A percentile compares a stretch with the other conserved stretches of the same genome.
These are phyloP conservation scores for Penicillium canescens DNA, from an alignment of 495 filamentous ascomycete species.

Conservation along the genomic window DNA sequence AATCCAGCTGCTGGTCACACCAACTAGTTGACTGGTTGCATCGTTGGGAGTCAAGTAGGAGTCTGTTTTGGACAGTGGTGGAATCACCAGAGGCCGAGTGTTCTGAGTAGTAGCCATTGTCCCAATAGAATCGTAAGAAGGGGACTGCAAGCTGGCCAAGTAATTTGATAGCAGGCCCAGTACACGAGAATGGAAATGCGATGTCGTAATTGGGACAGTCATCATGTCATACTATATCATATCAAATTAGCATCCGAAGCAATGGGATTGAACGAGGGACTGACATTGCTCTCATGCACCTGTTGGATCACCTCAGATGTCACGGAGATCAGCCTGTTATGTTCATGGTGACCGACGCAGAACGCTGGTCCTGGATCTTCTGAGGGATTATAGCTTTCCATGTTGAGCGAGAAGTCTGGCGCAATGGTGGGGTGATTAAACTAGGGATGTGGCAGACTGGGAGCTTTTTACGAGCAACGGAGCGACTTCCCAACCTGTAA, in stretches of 20 bases:
- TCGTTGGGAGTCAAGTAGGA: constrained; percentile 72
- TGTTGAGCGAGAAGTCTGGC: constrained; percentile 22
- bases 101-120: constrained; percentile 39
- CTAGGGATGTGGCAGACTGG: constrained; percentile 5
- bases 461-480: background rate
- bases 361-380: constrained; percentile 64
- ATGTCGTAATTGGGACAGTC: constrained; percentile 83
- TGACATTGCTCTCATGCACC: constrained; percentile 60
- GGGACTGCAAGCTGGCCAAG: constrained; percentile 40
- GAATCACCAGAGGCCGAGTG: constrained; percentile 55
- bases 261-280: constrained; percentile 14
- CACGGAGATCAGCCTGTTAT: constrained; percentile 59
- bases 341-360: constrained; percentile 85
- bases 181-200: constrained; percentile 77
- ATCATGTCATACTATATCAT: constrained; percentile 82
- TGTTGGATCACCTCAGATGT: constrained; percentile 63
- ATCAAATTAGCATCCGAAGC: constrained; percentile 10
- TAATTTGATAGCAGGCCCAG: constrained; percentile 61
- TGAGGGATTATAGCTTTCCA: constrained; percentile 46
- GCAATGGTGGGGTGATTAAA: constrained; percentile 10
- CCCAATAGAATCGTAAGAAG: constrained; percentile 32
- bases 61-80: constrained; percentile 70
- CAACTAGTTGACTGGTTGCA: constrained; percentile 68
- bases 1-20: constrained; percentile 82
- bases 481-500: background rate